Conservation (phyloP, 192 early-diverging fungal genomes). For the Rhizophlyctis rosea region DNA sequence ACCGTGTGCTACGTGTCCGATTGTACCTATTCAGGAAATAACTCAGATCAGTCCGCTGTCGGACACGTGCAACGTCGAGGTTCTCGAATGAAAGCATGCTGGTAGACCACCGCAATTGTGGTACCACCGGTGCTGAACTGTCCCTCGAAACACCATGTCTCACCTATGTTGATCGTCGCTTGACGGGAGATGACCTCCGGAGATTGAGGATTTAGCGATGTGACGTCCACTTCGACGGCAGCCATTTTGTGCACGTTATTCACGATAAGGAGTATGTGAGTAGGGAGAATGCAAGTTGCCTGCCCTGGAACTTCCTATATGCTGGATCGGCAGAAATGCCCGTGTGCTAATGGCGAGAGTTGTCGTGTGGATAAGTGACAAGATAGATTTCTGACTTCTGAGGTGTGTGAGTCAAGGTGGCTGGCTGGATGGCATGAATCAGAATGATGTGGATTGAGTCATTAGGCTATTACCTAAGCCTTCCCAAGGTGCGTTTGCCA, state of each 20-base stretch:
- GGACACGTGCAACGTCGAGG: background rate
- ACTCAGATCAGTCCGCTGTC: no score
- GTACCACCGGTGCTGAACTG: background rate
- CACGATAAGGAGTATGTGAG: background rate
- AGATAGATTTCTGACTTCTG: no score
- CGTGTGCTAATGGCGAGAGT: no score
- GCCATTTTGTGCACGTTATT: conserved; percentile 14
- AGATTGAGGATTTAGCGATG: conserved; percentile 70
- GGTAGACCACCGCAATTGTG: background rate
- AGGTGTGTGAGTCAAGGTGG: no score
- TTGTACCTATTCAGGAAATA: conserved; percentile 66
- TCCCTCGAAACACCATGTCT: conserved; percentile 1
- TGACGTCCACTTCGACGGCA: conserved; percentile 35
- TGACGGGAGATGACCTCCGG: conserved; percentile 96
- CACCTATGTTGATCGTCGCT: conserved; percentile 99
- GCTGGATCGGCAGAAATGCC: no score
- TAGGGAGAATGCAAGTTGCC: no score
- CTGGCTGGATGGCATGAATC: no score
- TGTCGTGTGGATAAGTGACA: no score
- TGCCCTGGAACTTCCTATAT: no score
- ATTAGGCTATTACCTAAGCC: no score
- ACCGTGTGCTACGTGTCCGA: conserved; percentile 99
- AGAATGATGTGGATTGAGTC: no score
- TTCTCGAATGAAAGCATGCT: background rate
- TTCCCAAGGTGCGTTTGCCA: no score